These are phyloP conservation scores for Phytophthora tentaculata DNA, from an alignment of 352 stramenopile genomes.

Conservation along the genomic window DNA sequence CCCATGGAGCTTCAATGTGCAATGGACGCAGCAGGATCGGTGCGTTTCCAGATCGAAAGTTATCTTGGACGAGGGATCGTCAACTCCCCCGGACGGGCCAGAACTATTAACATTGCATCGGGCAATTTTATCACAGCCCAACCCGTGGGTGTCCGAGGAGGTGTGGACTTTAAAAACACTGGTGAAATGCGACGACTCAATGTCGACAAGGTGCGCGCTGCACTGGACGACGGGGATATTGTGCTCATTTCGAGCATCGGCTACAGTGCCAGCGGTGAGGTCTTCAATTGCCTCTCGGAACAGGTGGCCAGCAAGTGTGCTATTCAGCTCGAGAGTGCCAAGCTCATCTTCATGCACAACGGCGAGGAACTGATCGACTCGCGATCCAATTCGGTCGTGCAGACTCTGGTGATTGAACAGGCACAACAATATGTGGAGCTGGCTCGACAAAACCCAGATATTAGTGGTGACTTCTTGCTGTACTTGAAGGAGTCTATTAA, in stretches of 20 bases:
- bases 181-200: constrained; percentile 96
- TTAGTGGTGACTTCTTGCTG: constrained; percentile 75
- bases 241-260: constrained; percentile 96
- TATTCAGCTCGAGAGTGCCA: constrained; percentile 82
- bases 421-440: constrained; percentile 85
- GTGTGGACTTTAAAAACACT: constrained; percentile 91
- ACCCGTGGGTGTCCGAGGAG: constrained; percentile 85
- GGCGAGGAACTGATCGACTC: constrained; percentile 88
- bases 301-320: constrained; percentile 89
- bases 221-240: constrained; percentile 95
- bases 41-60: constrained; percentile 91
- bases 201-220: constrained; percentile 87
- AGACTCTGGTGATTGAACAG: constrained; percentile 83
- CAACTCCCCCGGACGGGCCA: constrained; percentile 74
- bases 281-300: constrained; percentile 92
- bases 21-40: constrained; percentile 94
- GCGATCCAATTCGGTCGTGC: constrained; percentile 77
- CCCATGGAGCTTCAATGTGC: constrained; percentile 91
- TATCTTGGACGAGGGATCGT: constrained; percentile 84
- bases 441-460: constrained; percentile 59
- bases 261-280: constrained; percentile 95
- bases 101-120: constrained; percentile 93
- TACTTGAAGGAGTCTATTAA: constrained; percentile 89
- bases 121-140: constrained; percentile 98
- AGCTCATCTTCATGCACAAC: constrained; percentile 92